phyloP scores from a whole-genome alignment of 257 asterid genomes.

The Solanum bukasovii region DNA sequence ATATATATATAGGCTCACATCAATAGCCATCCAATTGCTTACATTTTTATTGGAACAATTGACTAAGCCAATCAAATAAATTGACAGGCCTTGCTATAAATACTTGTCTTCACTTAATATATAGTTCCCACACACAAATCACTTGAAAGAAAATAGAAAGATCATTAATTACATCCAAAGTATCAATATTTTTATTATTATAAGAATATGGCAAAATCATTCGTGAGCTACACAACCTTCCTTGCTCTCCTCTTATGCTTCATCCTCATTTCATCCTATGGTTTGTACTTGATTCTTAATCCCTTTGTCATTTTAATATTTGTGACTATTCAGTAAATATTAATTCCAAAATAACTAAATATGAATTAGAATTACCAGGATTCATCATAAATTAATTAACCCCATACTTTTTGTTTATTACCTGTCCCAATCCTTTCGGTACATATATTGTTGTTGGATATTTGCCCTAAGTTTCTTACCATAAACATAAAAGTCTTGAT shows the following conservation, averaged over 20 bases:
- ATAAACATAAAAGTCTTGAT: no score
- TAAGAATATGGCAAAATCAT: not conserved
- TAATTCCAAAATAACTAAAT: not conserved
- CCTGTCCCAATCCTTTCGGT: not conserved
- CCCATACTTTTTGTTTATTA: not conserved
- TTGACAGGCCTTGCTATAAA: not conserved
- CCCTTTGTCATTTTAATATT: not conserved
- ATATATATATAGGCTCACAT: no score
- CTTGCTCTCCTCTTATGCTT: constrained; percentile 4
- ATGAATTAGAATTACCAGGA: not conserved
- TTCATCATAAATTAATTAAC: not conserved
- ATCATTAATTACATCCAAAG: not conserved
- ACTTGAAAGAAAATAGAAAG: not conserved
- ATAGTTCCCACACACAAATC: not conserved
- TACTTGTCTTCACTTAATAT: not conserved
- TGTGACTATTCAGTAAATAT: not conserved
- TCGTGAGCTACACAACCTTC: not conserved
- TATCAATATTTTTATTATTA: not conserved
- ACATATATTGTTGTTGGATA: no score
- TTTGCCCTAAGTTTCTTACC: no score
- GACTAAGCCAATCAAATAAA: not conserved
- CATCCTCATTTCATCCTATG: not conserved
- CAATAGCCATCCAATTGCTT: not conserved
- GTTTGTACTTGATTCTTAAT: not conserved
- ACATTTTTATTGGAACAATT: not conserved